Base-by-base conservation (phyloP, 164 flowering plant species). In the Aristolochia californica region DNA sequence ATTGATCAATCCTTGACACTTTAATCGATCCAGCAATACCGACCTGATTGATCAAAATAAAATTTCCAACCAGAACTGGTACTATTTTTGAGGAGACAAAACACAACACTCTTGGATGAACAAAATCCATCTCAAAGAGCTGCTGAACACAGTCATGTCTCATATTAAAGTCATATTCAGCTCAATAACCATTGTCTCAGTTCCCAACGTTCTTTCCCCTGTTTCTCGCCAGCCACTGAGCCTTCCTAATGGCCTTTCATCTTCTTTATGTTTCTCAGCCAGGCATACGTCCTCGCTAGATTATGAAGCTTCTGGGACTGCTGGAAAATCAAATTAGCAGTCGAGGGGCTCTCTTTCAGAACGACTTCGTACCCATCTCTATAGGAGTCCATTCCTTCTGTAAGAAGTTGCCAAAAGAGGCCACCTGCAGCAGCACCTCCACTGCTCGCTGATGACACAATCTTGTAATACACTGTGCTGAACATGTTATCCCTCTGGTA, bases 311-410 rank as follows among this genome's bases (percentile, higher is more conserved):
- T 83, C 22, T 73, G 77, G 43, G 90, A 83, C 55, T 88, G 76
- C 54, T 80, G 70, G 23, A 72, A 55, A 44, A 85, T 82, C 20
- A 83, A 20, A 38, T 8, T 57, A 11, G 78, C 84, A 0, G 85
- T 83, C 0, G 88, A 72, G 21, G 87, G 75, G 73, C 64, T 78
- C 68, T 83, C 78, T 13, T 67, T 75, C 38, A 88, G 57, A 23
- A 89, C 63, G 20, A 89, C 71, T 60, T 81, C 94, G 43, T 89
- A 84, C 48, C 97, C 94, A 74, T 89, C 94, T 43, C 78, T 63
- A 62, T 68, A 74, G 13, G 64, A 58, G 67, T 84, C 97, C 89
- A 86, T 77, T 53, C 86, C 89, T 66, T 78, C 76, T 0, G 78
- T 48, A 2, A 86, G 62, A 23, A 85, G 79, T 58, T 88, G 96